A percentile compares a stretch with the other conserved stretches of the same genome.
Conservation (phyloP, 73 alveolate species). For the Blepharisma stoltei region DNA sequence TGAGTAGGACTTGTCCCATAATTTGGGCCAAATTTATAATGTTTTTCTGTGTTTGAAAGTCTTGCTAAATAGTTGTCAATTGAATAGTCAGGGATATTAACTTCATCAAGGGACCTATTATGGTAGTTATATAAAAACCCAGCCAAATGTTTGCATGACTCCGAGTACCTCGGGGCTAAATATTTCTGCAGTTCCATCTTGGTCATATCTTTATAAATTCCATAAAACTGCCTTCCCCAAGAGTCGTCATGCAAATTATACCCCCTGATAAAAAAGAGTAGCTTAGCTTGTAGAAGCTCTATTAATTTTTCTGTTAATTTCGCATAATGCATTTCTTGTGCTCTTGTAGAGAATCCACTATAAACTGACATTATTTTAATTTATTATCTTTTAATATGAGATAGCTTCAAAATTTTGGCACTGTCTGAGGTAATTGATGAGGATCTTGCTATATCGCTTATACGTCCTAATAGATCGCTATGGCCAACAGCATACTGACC, state of each 20-base stretch:
- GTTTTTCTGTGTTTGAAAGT: no score
- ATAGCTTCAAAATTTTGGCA: no score
- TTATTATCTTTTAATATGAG: no score
- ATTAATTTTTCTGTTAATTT: neutral
- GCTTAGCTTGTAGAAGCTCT: neutral
- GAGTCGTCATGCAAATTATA: neutral
- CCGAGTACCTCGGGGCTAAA: neutral
- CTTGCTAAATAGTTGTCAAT: neutral
- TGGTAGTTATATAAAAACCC: neutral
- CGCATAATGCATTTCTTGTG: slow-evolving; percentile 4
- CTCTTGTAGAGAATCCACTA: slow-evolving; percentile 20
- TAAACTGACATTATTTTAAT: slow-evolving; percentile 1
- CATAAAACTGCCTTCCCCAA: neutral
- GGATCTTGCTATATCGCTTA: no score
- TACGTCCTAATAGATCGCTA: no score
- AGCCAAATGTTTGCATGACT: neutral
- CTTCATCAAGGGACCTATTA: neutral
- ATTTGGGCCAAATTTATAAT: neutral
- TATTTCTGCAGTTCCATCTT: slow-evolving; percentile 22
- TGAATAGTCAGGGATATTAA: neutral
- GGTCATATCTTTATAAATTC: slow-evolving; percentile 1
- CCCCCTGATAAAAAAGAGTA: neutral
- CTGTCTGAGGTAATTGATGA: no score
- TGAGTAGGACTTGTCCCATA: neutral
- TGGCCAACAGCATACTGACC: no score